Evolutionary conservation across 2,329 filamentous ascomycete species (phyloP).

Genomic region (Myriosclerotinia curreyana): DNA sequence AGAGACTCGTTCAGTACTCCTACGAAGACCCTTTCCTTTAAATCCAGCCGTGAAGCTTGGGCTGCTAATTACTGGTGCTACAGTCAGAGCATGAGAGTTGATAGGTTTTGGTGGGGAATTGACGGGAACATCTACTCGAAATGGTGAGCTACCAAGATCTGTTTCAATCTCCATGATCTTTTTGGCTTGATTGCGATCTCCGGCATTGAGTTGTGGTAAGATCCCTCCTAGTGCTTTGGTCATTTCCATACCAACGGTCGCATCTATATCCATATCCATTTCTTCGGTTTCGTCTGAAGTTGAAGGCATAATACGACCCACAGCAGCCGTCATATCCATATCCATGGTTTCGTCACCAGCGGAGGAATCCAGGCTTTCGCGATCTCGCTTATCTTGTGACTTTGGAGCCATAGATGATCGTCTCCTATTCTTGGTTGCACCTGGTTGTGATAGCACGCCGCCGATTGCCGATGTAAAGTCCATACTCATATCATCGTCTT

Average conservation of each 20-base stretch:
- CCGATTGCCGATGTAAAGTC: conserved; percentile 69
- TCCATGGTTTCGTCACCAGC: conserved; percentile 39
- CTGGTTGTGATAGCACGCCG: conserved; percentile 46
- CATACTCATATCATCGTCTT: conserved; percentile 73
- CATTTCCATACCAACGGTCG: conserved; percentile 59
- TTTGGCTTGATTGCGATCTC: conserved; percentile 50
- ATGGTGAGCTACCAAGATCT: conserved; percentile 47
- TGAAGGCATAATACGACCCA: conserved; percentile 46
- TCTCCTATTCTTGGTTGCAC: conserved; percentile 38
- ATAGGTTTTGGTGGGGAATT: conserved; percentile 42
- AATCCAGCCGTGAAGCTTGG: conserved; percentile 52
- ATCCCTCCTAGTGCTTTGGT: conserved; percentile 57
- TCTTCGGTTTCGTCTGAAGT: conserved; percentile 46
- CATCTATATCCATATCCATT: conserved; percentile 42
- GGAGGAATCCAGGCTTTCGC: conserved; percentile 36
- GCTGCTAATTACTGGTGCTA: conserved; percentile 51
- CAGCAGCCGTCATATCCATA: conserved; percentile 45
- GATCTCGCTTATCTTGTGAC: conserved; percentile 37
- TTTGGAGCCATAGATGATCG: conserved; percentile 28
- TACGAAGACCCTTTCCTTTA: conserved; percentile 48
- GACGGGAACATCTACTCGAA: conserved; percentile 37
- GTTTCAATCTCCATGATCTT: conserved; percentile 59
- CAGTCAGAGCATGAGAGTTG: conserved; percentile 40
- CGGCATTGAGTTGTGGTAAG: conserved; percentile 42
- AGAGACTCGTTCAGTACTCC: conserved; percentile 47